Evolutionary conservation across 768 basidiomycete genomes (phyloP).

Genomic region (Coprinopsis strossmayeri): DNA sequence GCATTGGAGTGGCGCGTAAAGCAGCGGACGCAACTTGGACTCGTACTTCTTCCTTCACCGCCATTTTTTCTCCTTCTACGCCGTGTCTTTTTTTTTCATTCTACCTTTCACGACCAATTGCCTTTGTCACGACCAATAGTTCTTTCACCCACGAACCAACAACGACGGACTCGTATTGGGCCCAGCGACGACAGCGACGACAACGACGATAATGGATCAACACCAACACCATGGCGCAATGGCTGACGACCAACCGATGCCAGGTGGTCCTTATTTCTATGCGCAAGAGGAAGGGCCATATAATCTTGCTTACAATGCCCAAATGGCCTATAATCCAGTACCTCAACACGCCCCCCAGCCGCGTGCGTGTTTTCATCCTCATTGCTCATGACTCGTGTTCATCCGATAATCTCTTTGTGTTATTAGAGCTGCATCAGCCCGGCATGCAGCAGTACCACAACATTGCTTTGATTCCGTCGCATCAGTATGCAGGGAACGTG

Average conservation of each 20-base stretch:
- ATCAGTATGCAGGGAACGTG: conserved; percentile 60
- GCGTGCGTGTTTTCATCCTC: conserved; percentile 57
- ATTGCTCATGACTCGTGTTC: conserved; percentile 44
- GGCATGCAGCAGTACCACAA: conserved; percentile 40
- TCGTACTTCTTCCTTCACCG: conserved; percentile 19
- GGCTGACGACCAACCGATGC: conserved; percentile 40
- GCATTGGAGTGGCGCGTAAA: conserved; percentile 19
- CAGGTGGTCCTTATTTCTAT: conserved; percentile 43
- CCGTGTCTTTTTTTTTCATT: conserved; percentile 29
- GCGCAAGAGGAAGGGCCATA: conserved; percentile 48
- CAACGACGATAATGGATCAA: conserved; percentile 39
- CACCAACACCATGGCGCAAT: conserved; percentile 39
- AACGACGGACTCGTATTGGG: too few species aligned
- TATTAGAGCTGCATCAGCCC: conserved; percentile 62
- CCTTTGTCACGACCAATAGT: too few species aligned
- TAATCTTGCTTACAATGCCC: conserved; percentile 45
- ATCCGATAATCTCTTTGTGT: conserved; percentile 64
- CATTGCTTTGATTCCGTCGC: conserved; percentile 58
- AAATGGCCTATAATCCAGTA: conserved; percentile 53
- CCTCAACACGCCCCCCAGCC: conserved; percentile 56
- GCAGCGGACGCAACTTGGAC: too few species aligned
- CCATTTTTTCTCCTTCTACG: conserved; percentile 16
- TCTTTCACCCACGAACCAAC: too few species aligned
- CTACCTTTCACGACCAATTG: conserved; percentile 33
- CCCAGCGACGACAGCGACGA: conserved; percentile 22